Evolutionary conservation across 108 stramenopile species (phyloP).

Genomic region (Discostella pseudostelligera): DNA sequence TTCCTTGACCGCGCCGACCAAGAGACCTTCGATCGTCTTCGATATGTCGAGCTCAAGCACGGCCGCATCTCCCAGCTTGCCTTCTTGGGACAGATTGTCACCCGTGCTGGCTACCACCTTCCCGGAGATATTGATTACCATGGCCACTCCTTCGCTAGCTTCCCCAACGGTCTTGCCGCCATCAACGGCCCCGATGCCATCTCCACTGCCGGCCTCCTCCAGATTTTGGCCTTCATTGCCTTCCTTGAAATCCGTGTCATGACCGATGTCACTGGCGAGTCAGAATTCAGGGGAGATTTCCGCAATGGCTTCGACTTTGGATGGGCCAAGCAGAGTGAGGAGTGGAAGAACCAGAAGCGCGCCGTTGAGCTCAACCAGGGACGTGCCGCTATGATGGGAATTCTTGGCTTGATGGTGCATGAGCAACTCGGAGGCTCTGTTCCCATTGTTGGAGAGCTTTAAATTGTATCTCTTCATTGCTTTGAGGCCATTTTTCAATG

Average conservation of each 20-base stretch:
- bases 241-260: slow-evolving; percentile 46
- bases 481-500: neutral
- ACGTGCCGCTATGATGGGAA: slow-evolving; percentile 88
- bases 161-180: slow-evolving; percentile 68
- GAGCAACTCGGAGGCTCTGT: slow-evolving; percentile 51
- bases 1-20: slow-evolving; percentile 55
- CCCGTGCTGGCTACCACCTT: slow-evolving; percentile 44
- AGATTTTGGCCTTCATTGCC: slow-evolving; percentile 36
- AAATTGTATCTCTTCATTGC: neutral
- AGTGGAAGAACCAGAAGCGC: slow-evolving; percentile 66
- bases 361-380: slow-evolving; percentile 89
- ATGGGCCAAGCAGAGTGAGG: slow-evolving; percentile 50
- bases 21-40: slow-evolving; percentile 66
- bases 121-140: slow-evolving; percentile 61
- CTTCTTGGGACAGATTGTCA: slow-evolving; percentile 68
- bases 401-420: slow-evolving; percentile 77
- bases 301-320: slow-evolving; percentile 58
- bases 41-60: slow-evolving; percentile 91
- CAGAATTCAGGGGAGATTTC: slow-evolving; percentile 49
- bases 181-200: slow-evolving; percentile 45
- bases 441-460: slow-evolving; percentile 1
- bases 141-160: slow-evolving; percentile 60
- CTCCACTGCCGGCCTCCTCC: slow-evolving; percentile 23
- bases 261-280: slow-evolving; percentile 40
- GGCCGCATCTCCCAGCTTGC: slow-evolving; percentile 91